A percentile compares a stretch with the other conserved stretches of the same genome.
phyloP scores from a whole-genome alignment of 352 stramenopile species.

The Globisporangium ultimum region DNA sequence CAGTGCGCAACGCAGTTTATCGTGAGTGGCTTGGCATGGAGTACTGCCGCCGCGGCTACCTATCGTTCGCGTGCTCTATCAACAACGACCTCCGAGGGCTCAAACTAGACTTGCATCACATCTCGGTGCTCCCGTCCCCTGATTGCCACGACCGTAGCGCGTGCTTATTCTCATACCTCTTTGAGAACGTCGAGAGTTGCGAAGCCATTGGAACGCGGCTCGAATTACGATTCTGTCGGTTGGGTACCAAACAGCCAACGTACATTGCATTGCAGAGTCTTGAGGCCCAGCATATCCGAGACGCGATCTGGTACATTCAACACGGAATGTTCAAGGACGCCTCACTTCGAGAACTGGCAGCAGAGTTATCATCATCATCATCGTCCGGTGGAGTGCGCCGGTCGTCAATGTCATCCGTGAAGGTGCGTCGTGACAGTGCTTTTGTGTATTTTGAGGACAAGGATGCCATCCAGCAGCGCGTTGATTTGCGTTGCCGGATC shows the following conservation, averaged over 20 bases:
- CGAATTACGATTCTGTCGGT: conserved; percentile 52
- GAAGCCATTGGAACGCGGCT: conserved; percentile 36
- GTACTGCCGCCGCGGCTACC: conserved; percentile 41
- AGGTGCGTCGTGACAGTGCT: conserved; percentile 15
- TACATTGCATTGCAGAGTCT: conserved; percentile 55
- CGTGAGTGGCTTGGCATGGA: conserved; percentile 51
- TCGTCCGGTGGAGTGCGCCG: conserved; percentile 1
- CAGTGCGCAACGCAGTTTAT: conserved; percentile 30
- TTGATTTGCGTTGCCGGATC: conserved; percentile 43
- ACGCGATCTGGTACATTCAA: conserved; percentile 64
- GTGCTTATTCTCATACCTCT: conserved; percentile 65
- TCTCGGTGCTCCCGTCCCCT: conserved; percentile 55
- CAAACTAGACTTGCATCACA: conserved; percentile 41
- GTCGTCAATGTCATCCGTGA: neutral
- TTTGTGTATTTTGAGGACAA: conserved; percentile 40
- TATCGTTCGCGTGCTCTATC: conserved; percentile 65
- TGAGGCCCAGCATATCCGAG: conserved; percentile 57
- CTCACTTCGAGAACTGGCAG: conserved; percentile 24
- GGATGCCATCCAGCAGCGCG: conserved; percentile 31
- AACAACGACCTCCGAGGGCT: conserved; percentile 47
- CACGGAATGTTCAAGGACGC: conserved; percentile 40
- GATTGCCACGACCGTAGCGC: conserved; percentile 59
- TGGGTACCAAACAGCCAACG: conserved; percentile 49
- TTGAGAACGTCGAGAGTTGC: conserved; percentile 53
- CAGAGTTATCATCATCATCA: conserved; percentile 1